Base-by-base conservation (phyloP, 768 basidiomycete species). In the Mycena maculata region DNA sequence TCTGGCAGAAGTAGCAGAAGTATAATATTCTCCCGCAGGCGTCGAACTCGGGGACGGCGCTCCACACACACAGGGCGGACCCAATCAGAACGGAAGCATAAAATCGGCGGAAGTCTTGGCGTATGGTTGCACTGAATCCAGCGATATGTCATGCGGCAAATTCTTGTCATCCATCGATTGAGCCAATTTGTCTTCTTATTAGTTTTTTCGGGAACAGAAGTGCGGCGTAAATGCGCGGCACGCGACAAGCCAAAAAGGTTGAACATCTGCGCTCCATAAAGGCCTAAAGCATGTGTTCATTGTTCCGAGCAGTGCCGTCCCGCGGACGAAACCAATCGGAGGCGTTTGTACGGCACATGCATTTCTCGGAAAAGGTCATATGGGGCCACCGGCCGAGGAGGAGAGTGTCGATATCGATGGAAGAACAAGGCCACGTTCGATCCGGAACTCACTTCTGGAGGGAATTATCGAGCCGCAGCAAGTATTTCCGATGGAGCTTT, bases 161-260 rank as follows among this genome's bases (percentile, higher is more conserved):
- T n/a, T n/a, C n/a, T n/a, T n/a, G n/a, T n/a, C 25, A 38, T 23
- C 44, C 52, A 63, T 54, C 62, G 45, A 63, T 63, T 63, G 33
- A 13, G 44, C 39, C 63, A 30, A 22, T 44, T 33, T 23, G 28
- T 23, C 18, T 52, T 58, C 39, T 64, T 52, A 39, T 6, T 47
- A 52, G 52, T 9, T 54, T 57, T 23, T 39, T 50, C 38, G 47
- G 20, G 33, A 38, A 56, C 42, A 42, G 22, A 39, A 18, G 39
- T 36, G 39, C 27, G 45, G 41, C 41, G 15, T 18, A 15, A 36
- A 36, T 36, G 30, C 20, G 22, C 22, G 20, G 55, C 63, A 57
- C 63, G 42, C 56, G 63, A 65, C 63, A 53, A 65, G 45, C 63
- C 28, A 63, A 53, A 55, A n/a, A n/a, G n/a, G n/a, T n/a, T n/a